A percentile compares a stretch with the other conserved stretches of the same genome.
Conservation (phyloP, 2,329 filamentous ascomycete genomes). For the Diplodia seriata region DNA sequence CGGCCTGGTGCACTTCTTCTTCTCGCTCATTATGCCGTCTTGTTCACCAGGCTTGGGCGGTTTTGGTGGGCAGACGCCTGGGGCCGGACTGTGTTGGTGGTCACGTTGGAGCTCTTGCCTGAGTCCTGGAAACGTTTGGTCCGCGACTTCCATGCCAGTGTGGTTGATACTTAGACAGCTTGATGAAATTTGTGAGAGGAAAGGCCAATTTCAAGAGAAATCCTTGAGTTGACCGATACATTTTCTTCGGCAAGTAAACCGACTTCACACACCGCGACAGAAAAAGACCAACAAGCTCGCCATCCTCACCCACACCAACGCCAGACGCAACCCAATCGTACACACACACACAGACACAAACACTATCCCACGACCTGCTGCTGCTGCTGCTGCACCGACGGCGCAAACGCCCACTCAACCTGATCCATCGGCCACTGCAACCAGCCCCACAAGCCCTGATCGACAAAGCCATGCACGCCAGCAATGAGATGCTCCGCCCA, state of each 20-base stretch:
- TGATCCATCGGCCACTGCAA: constrained; percentile 32
- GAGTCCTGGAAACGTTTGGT: not conserved
- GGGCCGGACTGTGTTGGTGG: not conserved
- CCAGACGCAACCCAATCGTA: no score
- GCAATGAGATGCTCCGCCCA: constrained; percentile 33
- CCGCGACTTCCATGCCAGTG: not conserved
- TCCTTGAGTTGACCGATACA: no score
- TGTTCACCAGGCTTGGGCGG: not conserved
- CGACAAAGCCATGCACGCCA: constrained; percentile 18
- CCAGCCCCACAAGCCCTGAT: constrained; percentile 24
- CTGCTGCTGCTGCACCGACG: no score
- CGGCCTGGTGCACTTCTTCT: not conserved
- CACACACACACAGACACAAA: no score
- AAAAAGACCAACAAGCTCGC: no score
- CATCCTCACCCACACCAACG: no score
- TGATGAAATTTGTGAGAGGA: no score
- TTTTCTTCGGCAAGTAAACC: no score
- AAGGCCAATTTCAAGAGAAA: no score
- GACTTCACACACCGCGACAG: no score
- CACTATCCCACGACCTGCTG: no score
- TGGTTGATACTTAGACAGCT: no score
- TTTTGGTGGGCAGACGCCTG: not conserved
- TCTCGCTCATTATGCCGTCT: not conserved
- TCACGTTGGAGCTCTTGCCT: not conserved
- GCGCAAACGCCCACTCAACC: constrained; percentile 11